These are phyloP conservation scores for Elsinoe fawcettii DNA, from an alignment of 2,329 filamentous ascomycete species.

Conservation along the genomic window DNA sequence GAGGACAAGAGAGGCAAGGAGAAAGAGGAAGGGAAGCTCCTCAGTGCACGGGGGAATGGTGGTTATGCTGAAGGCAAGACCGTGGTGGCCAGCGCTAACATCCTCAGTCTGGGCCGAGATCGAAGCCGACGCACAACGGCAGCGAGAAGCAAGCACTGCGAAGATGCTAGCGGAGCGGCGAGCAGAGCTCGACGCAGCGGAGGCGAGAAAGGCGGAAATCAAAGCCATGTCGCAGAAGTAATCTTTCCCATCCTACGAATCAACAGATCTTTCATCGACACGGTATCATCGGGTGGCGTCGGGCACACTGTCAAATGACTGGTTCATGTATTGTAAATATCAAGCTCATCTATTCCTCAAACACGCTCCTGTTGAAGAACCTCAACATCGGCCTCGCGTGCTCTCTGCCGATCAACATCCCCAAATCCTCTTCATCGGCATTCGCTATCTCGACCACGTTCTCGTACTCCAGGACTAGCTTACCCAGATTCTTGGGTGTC, in stretches of 20 bases:
- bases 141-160: constrained; percentile 22
- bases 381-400: constrained; percentile 65
- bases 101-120: constrained; percentile 30
- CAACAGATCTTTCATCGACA: background rate
- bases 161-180: constrained; percentile 27
- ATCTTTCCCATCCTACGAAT: background rate
- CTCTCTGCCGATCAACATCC: constrained; percentile 67
- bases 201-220: constrained; percentile 28
- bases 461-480: constrained; percentile 62
- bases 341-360: constrained; percentile 34
- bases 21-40: too few relatives aligned
- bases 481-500: constrained; percentile 67
- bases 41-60: too few relatives aligned
- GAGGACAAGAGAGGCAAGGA: background rate
- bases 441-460: constrained; percentile 80
- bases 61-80: too few relatives aligned
- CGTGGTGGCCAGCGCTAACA: constrained; percentile 11
- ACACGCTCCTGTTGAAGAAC: constrained; percentile 68
- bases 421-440: constrained; percentile 66
- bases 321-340: background rate
- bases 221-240: constrained; percentile 16
- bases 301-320: background rate
- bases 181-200: constrained; percentile 24
- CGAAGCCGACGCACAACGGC: constrained; percentile 27
- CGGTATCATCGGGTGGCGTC: background rate